These are phyloP conservation scores for Colletotrichum chlorophyti DNA, from an alignment of 2,329 filamentous ascomycete species.

Conservation along the genomic window DNA sequence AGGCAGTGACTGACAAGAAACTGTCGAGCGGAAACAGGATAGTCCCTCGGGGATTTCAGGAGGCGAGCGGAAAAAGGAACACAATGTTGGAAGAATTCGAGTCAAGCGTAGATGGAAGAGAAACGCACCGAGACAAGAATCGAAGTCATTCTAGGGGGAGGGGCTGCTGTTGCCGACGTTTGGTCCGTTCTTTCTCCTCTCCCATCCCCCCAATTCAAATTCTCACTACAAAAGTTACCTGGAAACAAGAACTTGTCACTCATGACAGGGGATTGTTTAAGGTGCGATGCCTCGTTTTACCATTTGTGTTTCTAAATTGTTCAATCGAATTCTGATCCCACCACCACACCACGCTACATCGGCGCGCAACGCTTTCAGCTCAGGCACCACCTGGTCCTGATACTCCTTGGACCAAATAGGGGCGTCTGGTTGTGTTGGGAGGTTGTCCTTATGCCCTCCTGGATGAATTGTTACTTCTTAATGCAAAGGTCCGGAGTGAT, in stretches of 20 bases:
- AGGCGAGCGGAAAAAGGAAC: slow-evolving; percentile 12
- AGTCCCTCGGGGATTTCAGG: slow-evolving; percentile 2
- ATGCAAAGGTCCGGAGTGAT: too few species aligned
- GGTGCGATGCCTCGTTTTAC: slow-evolving; percentile 18
- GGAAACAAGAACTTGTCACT: too few species aligned
- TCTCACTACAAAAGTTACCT: too few species aligned
- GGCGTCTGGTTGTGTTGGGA: slow-evolving; percentile 19
- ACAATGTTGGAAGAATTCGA: slow-evolving; percentile 4
- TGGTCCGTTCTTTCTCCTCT: slow-evolving; percentile 10
- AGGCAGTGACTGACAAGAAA: slow-evolving; percentile 16
- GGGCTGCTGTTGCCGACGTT: slow-evolving; percentile 39
- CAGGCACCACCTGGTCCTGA: slow-evolving; percentile 8
- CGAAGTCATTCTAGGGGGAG: too few species aligned
- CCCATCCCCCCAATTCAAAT: too few species aligned
- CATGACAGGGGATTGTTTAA: slow-evolving; percentile 22
- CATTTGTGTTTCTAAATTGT: slow-evolving; percentile 14
- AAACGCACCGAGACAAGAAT: slow-evolving; percentile 47
- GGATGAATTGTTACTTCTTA: neutral
- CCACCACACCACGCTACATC: too few species aligned
- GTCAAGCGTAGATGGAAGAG: slow-evolving; percentile 24
- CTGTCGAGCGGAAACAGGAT: slow-evolving; percentile 21
- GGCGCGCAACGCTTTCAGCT: slow-evolving; percentile 8
- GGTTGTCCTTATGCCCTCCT: slow-evolving; percentile 16
- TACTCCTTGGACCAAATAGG: slow-evolving; percentile 16
- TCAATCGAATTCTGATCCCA: slow-evolving; percentile 23